Base-by-base conservation (phyloP, 495 filamentous ascomycete genomes). In the Talaromyces stipitatus region DNA sequence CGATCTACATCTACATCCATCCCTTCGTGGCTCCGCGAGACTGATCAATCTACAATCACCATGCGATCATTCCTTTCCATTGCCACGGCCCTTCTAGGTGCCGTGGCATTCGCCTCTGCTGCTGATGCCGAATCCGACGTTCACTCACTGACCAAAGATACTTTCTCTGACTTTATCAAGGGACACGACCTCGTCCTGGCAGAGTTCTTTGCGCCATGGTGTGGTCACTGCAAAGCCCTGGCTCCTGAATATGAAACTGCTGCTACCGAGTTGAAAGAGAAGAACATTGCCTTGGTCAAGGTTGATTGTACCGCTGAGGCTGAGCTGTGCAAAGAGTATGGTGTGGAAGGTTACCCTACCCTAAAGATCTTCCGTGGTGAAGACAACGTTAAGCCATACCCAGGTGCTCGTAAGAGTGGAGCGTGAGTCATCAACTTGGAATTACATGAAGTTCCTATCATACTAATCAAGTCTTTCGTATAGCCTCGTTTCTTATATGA, bases 161-260 rank as follows among this genome's bases (percentile, higher is more conserved):
- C 82, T 43, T 97, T 98, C 66, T 73, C 85, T 46, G 79, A 82
- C 50, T 99, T 97, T 74, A 74, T 99, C 60, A 89, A 85, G 63
- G 80, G 86, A 58, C 85, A 97, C 68, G 84, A 88, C 62, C 80
- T 97, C 55, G 94, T 99, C 45, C 82, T 99, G 60, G 82, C 96
- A 57, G 94, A 99, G 78, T 99, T 96, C 81, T 99, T 95, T 72
- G 94, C 94, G 23, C 95, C 95, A 41, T 97, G 94, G 95, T 99
- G 95, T 70, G 94, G 94, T 62, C 94, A 98, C 82, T 98, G 94
- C 88, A 98, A 98, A 80, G 87, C 90, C 60, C 77, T 94, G 28
- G 89, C 88, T 45, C 89, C 89, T 59, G 90, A 94, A 77, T 94
- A 92, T 68, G 90, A 95, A 61, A 89, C 94, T 69, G 94, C 94